phyloP scores from a whole-genome alignment of 192 early-diverging fungal genomes.

The Funneliformis geosporum region DNA sequence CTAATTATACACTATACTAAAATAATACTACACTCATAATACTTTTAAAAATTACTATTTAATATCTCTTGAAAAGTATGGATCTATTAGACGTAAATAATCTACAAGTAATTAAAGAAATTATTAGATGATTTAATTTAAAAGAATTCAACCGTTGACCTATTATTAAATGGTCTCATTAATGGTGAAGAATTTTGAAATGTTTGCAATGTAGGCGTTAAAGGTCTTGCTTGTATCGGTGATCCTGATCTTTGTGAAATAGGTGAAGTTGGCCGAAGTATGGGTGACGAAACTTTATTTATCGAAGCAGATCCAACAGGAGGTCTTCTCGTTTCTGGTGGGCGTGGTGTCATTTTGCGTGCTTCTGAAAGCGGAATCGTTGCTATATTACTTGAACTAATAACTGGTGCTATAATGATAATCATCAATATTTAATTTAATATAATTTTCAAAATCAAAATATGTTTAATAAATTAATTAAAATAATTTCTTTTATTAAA shows the following conservation, averaged over 20 bases:
- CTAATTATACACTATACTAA: too few species aligned
- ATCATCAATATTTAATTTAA: neutral
- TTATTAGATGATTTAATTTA: neutral
- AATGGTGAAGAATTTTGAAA: neutral
- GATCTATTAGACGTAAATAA: too few species aligned
- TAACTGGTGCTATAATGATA: slow-evolving; percentile 48
- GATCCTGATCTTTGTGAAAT: neutral
- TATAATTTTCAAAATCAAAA: too few species aligned
- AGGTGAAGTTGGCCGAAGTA: neutral
- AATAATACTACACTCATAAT: too few species aligned
- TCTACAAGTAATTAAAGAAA: too few species aligned
- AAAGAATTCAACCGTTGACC: neutral
- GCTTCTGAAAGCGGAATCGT: slow-evolving; percentile 60
- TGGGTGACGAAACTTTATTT: neutral
- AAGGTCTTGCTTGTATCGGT: neutral
- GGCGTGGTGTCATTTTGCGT: slow-evolving; percentile 38
- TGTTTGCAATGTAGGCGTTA: neutral
- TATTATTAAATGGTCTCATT: neutral
- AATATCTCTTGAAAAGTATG: too few species aligned
- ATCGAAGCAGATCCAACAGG: neutral
- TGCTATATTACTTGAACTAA: slow-evolving; percentile 60
- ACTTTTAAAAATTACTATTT: too few species aligned
- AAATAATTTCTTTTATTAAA: neutral
- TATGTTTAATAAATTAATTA: too few species aligned
- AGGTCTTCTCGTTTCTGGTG: neutral